phyloP scores from a whole-genome alignment of 768 basidiomycete species.

The Auricularia sp. region DNA sequence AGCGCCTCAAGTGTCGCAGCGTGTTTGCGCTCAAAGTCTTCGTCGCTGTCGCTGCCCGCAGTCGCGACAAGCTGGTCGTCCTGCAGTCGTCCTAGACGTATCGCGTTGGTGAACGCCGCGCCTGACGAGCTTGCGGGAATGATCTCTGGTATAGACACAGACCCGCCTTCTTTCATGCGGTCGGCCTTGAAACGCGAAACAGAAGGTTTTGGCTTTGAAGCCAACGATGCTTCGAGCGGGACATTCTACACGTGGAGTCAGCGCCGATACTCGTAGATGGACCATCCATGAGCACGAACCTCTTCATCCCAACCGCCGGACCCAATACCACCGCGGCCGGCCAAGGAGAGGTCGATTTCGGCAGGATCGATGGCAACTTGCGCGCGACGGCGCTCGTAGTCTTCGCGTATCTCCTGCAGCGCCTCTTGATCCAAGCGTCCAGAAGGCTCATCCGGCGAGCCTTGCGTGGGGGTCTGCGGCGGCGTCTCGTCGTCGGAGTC shows the following conservation, averaged over 20 bases:
- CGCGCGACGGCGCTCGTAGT: neutral
- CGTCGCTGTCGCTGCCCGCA: slow-evolving; percentile 2
- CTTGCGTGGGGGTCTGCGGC: neutral
- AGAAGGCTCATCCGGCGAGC: neutral
- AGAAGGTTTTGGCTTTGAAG: neutral
- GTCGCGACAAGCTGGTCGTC: neutral
- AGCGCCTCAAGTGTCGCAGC: slow-evolving; percentile 4
- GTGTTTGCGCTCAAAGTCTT: neutral
- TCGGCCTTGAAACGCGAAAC: slow-evolving; percentile 4
- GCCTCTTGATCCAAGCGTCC: neutral
- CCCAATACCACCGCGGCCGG: neutral
- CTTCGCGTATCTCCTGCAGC: neutral
- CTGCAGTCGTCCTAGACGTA: neutral
- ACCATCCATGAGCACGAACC: neutral
- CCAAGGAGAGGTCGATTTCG: neutral
- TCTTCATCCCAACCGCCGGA: slow-evolving; percentile 6
- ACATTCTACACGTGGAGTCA: neutral
- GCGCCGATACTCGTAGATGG: no score
- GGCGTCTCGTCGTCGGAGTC: slow-evolving; percentile 7
- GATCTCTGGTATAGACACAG: neutral
- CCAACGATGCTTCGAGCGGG: neutral
- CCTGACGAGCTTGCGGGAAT: neutral
- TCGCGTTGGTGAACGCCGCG: neutral
- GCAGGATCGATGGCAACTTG: neutral
- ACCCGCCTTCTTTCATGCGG: neutral